Percentiles rank a stretch among this genome's conserved stretches.
These are phyloP conservation scores for Euphorbia celastroides DNA, from an alignment of 441 rosid species.

Conservation along the genomic window DNA sequence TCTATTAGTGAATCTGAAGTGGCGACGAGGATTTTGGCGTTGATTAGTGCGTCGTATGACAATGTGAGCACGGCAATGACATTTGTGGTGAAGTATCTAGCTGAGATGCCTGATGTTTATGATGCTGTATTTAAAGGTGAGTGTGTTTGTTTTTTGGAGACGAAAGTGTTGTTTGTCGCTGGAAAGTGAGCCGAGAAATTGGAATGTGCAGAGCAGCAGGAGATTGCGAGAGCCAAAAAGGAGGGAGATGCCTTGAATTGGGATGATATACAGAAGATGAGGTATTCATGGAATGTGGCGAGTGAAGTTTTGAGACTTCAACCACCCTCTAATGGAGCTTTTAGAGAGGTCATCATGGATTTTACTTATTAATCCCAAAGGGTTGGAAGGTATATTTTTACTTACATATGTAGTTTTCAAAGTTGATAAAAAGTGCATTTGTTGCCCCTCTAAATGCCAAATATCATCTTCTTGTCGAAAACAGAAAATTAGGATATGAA, in stretches of 20 bases:
- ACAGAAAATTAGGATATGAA: too few relatives aligned
- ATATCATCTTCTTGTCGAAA: too few relatives aligned
- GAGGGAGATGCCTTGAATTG: conserved; percentile 26
- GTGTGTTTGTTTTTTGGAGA: too few relatives aligned
- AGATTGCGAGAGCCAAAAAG: conserved; percentile 27
- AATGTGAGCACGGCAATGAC: conserved; percentile 33
- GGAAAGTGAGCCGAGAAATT: too few relatives aligned
- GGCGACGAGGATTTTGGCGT: conserved; percentile 29
- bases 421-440: too few relatives aligned
- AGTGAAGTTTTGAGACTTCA: conserved; percentile 39
- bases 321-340: conserved; percentile 43
- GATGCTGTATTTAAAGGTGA: conserved; percentile 27
- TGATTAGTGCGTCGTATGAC: conserved; percentile 36
- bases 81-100: conserved; percentile 29
- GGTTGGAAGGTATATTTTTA: conserved; percentile 43
- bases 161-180: too few relatives aligned
- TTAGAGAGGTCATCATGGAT: conserved; percentile 35
- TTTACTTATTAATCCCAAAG: conserved; percentile 35
- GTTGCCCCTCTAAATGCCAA: too few relatives aligned
- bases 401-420: background rate
- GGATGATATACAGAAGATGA: conserved; percentile 46
- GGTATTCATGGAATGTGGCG: conserved; percentile 41
- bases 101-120: conserved; percentile 32
- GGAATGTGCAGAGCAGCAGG: conserved; percentile 31
- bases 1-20: conserved; percentile 23